These are phyloP conservation scores for Cyclotella choctawhatcheeana DNA, from an alignment of 108 stramenopile species.

Conservation along the genomic window DNA sequence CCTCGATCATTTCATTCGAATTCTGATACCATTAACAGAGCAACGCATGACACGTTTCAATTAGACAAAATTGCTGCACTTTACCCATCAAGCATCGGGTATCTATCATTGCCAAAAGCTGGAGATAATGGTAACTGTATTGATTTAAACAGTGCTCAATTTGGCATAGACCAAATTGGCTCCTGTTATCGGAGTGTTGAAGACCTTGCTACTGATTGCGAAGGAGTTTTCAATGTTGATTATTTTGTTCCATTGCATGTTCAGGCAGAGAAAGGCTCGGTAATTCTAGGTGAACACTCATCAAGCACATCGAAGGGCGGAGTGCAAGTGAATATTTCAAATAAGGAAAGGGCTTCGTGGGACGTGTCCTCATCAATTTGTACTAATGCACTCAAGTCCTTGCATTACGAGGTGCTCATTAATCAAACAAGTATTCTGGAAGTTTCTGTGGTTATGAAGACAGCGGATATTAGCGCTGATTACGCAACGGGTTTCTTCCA, in stretches of 20 bases:
- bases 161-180: slow-evolving; percentile 23
- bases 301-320: not conserved
- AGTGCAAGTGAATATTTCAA: slow-evolving; percentile 9
- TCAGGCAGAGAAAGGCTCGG: slow-evolving; percentile 31
- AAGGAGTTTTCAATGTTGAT: slow-evolving; percentile 16
- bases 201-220: slow-evolving; percentile 32
- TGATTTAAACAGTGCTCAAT: slow-evolving; percentile 29
- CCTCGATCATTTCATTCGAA: slow-evolving; percentile 28
- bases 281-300: slow-evolving; percentile 1
- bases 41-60: slow-evolving; percentile 28
- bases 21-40: not conserved
- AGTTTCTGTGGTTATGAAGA: slow-evolving; percentile 30
- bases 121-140: slow-evolving; percentile 42
- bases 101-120: slow-evolving; percentile 30
- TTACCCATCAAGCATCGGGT: slow-evolving; percentile 12
- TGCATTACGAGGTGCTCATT: slow-evolving; percentile 39
- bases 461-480: slow-evolving; percentile 20
- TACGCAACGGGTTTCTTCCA: slow-evolving; percentile 19
- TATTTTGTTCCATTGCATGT: slow-evolving; percentile 27
- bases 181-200: slow-evolving; percentile 12
- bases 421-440: slow-evolving; percentile 34
- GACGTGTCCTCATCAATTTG: slow-evolving; percentile 29
- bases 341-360: slow-evolving; percentile 13
- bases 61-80: slow-evolving; percentile 27
- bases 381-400: slow-evolving; percentile 37